Percentiles rank a stretch among this genome's conserved stretches.
These are phyloP conservation scores for Gautieria morchelliformis DNA, from an alignment of 768 basidiomycete genomes.

Conservation along the genomic window DNA sequence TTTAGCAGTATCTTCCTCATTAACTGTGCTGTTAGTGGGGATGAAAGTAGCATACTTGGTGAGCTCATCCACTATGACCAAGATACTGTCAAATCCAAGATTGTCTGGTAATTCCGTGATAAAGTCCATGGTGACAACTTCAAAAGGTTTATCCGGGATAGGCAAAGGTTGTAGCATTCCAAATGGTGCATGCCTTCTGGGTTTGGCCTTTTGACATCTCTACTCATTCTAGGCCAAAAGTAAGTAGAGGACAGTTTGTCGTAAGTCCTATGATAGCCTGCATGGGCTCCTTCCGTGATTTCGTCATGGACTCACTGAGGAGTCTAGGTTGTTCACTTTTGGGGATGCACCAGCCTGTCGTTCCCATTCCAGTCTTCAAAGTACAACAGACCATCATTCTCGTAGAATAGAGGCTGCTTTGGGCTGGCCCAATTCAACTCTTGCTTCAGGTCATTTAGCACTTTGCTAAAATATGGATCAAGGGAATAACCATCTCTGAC, in stretches of 20 bases:
- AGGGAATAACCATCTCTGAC: neutral
- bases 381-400: constrained; percentile 4
- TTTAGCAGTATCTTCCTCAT: constrained; percentile 24
- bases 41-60: constrained; percentile 35
- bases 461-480: neutral
- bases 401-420: constrained; percentile 7
- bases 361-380: constrained; percentile 2
- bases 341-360: constrained; percentile 10
- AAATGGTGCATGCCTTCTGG: neutral
- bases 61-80: constrained; percentile 14
- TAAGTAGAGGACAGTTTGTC: constrained; percentile 12
- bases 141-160: constrained; percentile 13
- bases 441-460: neutral
- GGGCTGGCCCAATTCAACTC: constrained; percentile 5
- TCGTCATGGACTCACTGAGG: constrained; percentile 12
- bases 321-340: constrained; percentile 1
- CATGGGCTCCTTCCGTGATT: constrained; percentile 11
- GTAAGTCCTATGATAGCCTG: constrained; percentile 12
- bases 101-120: constrained; percentile 16
- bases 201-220: constrained; percentile 14
- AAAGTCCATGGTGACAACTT: constrained; percentile 17
- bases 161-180: constrained; percentile 5
- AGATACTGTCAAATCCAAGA: constrained; percentile 13
- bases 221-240: constrained; percentile 18
- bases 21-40: constrained; percentile 21